Conservation (phyloP, 2,329 filamentous ascomycete genomes). For the Lomentospora prolificans region DNA sequence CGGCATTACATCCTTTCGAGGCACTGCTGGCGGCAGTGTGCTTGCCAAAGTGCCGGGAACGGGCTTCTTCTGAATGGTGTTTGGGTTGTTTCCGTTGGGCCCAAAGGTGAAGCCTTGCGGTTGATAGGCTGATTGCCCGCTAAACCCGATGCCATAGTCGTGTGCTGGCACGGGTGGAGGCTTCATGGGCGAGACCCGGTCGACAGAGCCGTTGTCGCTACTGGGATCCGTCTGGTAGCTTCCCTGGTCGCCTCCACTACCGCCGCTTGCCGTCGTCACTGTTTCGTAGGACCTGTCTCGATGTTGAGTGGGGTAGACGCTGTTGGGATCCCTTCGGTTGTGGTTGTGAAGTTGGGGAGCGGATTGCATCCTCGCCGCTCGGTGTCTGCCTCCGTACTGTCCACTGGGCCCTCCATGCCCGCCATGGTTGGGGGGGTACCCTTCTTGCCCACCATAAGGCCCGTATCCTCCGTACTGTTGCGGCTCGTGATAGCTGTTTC, state of each 20-base stretch:
- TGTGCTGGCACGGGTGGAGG: constrained; percentile 43
- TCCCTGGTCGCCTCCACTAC: constrained; percentile 61
- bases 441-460: constrained; percentile 30
- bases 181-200: constrained; percentile 54
- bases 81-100: constrained; percentile 12
- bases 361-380: constrained; percentile 30
- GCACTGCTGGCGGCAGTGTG: constrained; percentile 1
- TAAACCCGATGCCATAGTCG: constrained; percentile 55
- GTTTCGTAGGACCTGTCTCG: constrained; percentile 83
- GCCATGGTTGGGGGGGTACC: constrained; percentile 20
- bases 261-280: constrained; percentile 66
- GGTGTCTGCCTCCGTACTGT: neutral
- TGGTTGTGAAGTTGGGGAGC: constrained; percentile 32
- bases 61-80: constrained; percentile 3
- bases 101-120: constrained; percentile 28
- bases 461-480: neutral
- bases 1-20: constrained; percentile 2
- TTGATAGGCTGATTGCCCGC: constrained; percentile 31
- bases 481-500: constrained; percentile 24
- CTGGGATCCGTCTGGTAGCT: constrained; percentile 82
- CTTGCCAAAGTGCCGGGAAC: constrained; percentile 1
- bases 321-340: constrained; percentile 29
- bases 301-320: constrained; percentile 43
- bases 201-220: constrained; percentile 87
- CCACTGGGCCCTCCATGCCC: constrained; percentile 11